Evolutionary conservation across 2,329 filamentous ascomycete species (phyloP).

Genomic region (Sporothrix schenckii): DNA sequence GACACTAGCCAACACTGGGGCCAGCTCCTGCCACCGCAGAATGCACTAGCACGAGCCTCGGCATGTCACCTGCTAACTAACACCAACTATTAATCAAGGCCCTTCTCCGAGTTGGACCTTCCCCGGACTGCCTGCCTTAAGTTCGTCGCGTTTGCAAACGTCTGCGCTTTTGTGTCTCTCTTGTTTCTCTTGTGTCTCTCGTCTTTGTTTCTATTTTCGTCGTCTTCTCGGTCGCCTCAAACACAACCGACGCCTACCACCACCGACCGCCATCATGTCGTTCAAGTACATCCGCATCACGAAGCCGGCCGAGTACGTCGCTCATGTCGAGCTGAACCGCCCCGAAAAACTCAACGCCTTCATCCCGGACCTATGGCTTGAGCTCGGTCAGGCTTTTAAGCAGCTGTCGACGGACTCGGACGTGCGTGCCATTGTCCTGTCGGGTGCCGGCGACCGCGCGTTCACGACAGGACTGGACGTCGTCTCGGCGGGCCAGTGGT

Average conservation of each 20-base stretch:
- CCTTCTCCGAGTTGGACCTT: background rate
- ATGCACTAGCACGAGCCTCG: slow-evolving; percentile 31
- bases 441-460: slow-evolving; percentile 77
- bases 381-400: slow-evolving; percentile 72
- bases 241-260: background rate
- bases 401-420: slow-evolving; percentile 71
- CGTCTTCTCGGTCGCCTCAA: background rate
- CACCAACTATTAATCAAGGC: background rate
- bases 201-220: too few relatives aligned
- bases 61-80: slow-evolving; percentile 22
- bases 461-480: slow-evolving; percentile 90
- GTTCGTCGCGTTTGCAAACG: background rate
- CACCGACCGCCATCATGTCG: slow-evolving; percentile 30
- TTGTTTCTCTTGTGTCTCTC: background rate
- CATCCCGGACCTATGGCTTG: slow-evolving; percentile 80
- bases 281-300: slow-evolving; percentile 51
- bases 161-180: background rate
- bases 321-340: slow-evolving; percentile 91
- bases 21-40: background rate
- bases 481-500: slow-evolving; percentile 63
- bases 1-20: background rate
- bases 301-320: slow-evolving; percentile 72
- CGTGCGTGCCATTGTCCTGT: slow-evolving; percentile 77
- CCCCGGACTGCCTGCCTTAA: background rate
- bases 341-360: slow-evolving; percentile 88